Evolutionary conservation across 352 stramenopile genomes (phyloP), one percentile per base, ranked within the genome.

Genomic region (Saprolegnia parasitica): DNA sequence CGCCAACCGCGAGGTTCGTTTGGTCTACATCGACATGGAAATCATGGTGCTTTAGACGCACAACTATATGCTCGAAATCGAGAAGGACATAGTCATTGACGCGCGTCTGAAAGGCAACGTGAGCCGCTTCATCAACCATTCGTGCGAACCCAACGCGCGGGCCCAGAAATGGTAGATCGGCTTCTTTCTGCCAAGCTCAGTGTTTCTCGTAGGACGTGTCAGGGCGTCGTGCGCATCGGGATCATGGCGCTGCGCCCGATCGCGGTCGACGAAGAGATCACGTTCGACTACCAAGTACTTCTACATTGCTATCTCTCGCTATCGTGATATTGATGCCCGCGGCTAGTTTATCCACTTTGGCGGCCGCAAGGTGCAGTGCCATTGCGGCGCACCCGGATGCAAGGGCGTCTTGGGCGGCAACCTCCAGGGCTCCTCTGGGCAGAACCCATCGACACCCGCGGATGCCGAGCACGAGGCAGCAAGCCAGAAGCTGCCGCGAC

Each of bases 91-190:
- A 29, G 76, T 91, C 24, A 91, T 94, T 52, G 89, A 97, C 56
- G 89, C 88, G 23, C 88, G 88, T 55, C 82, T 95, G 67, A 84
- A 89, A 42, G 96, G 92, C 46, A 97, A 96, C 70, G 88, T 98
- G 29, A 94, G 93, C 42, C 86, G 96, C 26, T 98, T 98, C 74
- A 98, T 98, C 71, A 98, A 98, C 82, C 90, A 97, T 72, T 96
- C 89, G 71, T 98, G 93, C 63, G 88, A 96, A 58, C 87, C 91
- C n/a, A 98, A 98, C 76, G 96, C 91, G 77, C 83, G 91, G 46
- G 97, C 92, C 20, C 89, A 98, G 71, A 98, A 98, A 58, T 97
- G 96, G 79, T 87, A 71, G 50, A 72, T 70, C 8, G 42, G 1
- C 42, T 4, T 8, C 13, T 49, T 8, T n/a, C 13, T n/a, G 18